Conservation (phyloP, 495 filamentous ascomycete species). For the Penicillium tannophilum region DNA sequence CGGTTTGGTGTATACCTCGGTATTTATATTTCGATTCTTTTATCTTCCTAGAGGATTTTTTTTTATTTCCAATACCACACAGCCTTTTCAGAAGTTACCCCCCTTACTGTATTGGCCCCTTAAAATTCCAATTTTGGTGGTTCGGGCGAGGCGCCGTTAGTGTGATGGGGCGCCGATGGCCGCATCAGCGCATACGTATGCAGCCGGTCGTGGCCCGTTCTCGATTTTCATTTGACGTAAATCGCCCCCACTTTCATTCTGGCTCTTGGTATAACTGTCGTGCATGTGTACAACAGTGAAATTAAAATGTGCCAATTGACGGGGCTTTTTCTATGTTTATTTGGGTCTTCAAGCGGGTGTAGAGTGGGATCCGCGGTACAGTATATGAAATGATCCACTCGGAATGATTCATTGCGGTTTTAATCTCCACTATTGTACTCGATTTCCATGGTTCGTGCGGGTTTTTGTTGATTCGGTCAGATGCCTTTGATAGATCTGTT, state of each 20-base stretch:
- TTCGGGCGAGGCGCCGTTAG: conserved; percentile 2
- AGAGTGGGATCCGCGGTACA: neutral
- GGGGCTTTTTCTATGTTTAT: neutral
- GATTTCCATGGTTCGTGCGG: neutral
- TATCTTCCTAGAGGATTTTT: conserved; percentile 6
- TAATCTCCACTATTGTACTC: neutral
- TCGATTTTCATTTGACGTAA: neutral
- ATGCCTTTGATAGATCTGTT: neutral
- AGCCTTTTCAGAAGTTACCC: neutral
- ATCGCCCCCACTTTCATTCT: neutral
- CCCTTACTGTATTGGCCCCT: neutral
- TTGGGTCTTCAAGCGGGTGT: neutral
- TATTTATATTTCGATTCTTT: conserved; percentile 11
- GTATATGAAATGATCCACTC: neutral
- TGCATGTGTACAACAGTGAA: neutral
- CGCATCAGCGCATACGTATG: conserved; percentile 11
- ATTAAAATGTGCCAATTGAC: neutral
- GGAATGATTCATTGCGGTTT: neutral
- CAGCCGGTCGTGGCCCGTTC: neutral
- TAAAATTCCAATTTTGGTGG: neutral
- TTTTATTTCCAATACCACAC: conserved; percentile 10
- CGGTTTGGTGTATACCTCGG: conserved; percentile 8
- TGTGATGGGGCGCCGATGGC: conserved; percentile 8
- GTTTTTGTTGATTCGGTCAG: neutral
- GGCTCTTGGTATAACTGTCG: neutral